A percentile compares a stretch with the other conserved stretches of the same genome.
Evolutionary conservation across 2,329 filamentous ascomycete species (phyloP).

Genomic region (Cladosporium sp.): DNA sequence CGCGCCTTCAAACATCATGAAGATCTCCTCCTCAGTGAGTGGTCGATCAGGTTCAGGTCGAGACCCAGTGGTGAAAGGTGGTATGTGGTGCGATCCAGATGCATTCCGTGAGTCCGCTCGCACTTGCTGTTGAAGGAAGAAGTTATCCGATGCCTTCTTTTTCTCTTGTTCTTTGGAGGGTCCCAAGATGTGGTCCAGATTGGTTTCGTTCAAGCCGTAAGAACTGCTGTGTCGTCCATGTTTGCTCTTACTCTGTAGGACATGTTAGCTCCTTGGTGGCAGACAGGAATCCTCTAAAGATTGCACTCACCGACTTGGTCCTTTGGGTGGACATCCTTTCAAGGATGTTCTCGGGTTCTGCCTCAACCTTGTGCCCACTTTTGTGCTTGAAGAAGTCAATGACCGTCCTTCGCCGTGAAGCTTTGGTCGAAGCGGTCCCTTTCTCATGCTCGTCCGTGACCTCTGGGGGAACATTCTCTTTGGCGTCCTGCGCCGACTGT

Average conservation of each 20-base stretch:
- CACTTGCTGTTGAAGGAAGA: slow-evolving; percentile 25
- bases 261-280: background rate
- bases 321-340: slow-evolving; percentile 8
- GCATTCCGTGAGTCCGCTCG: slow-evolving; percentile 17
- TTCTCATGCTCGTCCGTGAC: background rate
- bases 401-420: slow-evolving; percentile 14
- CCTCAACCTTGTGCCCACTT: background rate
- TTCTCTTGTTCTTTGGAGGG: slow-evolving; percentile 22
- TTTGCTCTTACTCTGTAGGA: slow-evolving; percentile 2
- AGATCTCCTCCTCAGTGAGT: slow-evolving; percentile 26
- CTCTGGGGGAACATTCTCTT: slow-evolving; percentile 7
- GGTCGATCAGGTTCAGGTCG: background rate
- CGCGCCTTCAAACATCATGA: slow-evolving; percentile 32
- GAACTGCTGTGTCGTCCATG: slow-evolving; percentile 8
- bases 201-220: slow-evolving; percentile 23
- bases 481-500: slow-evolving; percentile 13
- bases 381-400: slow-evolving; percentile 17
- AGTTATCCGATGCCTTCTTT: slow-evolving; percentile 21
- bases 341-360: slow-evolving; percentile 4
- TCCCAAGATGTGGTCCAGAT: slow-evolving; percentile 29
- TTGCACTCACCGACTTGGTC: slow-evolving; percentile 1
- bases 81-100: slow-evolving; percentile 3
- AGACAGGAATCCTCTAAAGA: background rate
- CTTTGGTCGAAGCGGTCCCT: slow-evolving; percentile 1
- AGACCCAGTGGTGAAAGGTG: background rate